Evolutionary conservation across 31 red algal species (phyloP), one percentile per base, ranked within the genome.

Genomic region (Endocladia muricata): DNA sequence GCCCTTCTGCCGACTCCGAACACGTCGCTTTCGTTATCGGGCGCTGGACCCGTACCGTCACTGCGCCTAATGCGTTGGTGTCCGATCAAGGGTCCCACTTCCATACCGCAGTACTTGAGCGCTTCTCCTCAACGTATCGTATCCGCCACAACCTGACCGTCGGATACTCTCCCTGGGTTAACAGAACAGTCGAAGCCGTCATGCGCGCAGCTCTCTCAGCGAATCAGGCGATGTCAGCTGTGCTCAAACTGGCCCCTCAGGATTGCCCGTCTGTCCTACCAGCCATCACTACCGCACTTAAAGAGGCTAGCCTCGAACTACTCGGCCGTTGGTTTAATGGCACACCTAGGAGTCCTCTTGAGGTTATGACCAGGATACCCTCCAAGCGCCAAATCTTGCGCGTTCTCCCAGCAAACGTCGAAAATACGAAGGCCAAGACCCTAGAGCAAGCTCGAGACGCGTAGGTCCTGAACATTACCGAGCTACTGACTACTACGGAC

Each of bases 1-100:
- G n/a, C n/a, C n/a, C n/a, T n/a, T n/a, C n/a, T n/a, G n/a, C n/a
- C n/a, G n/a, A n/a, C n/a, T n/a, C n/a, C n/a, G n/a, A n/a, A n/a
- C n/a, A n/a, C n/a, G n/a, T n/a, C n/a, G n/a, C n/a, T 0, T 30
- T 4, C 39, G 7, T 37, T 32, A 23, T 61, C 7, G 23, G 25
- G 5, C 69, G 47, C 47, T 74, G 69, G 9, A 0, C 7, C 6
- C 69, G 52, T n/a, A 63, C 6, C 42, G 51, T 74, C 44, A 61
- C 69, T 9, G 47, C 1, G 9, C 26, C 44, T 9, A n/a, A 29
- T n/a, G 9, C 25, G 3, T 11, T 8, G 39, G 69, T 74, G 5
- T 55, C 38, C 35, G 51, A 63, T n/a, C 69, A 55, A 8, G 63
- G 63, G 30, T 38, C 7, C 7, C 52, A 74, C 47, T 58, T 64